Evolutionary conservation across 2,329 filamentous ascomycete species (phyloP), one percentile per base, ranked within the genome.

Genomic region (Geoglossum cookeanum): DNA sequence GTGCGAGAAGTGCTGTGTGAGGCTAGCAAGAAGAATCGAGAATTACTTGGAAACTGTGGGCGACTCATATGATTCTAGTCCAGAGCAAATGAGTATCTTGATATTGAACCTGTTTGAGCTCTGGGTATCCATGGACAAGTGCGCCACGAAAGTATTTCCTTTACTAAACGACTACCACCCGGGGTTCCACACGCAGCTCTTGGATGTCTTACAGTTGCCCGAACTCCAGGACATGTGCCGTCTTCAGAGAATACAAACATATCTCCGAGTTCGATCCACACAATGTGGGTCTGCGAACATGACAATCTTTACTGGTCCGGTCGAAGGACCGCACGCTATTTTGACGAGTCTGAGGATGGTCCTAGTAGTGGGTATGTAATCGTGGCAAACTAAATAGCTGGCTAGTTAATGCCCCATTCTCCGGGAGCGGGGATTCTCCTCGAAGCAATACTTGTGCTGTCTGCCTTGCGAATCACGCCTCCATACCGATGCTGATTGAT

Each of bases 191-290:
- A 66, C 75, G 0, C 68, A 74, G 2, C 63, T 76, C 0, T 66
- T 86, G 0, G 73, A 84, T 62, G 68, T 74, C 2, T 68, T 86
- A 0, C 76, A 80, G 3, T 61, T 85, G 0, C 66, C 74, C 0
- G 66, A 64, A 0, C 60, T 67, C 0, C 47, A 62, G 1, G 75
- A 80, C 8, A 75, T 85, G 72, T 32, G 62, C 0, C 73, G 77
- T 0, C 69, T 84, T 0, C 68, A 71, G 1, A 54, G 59, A 0
- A 68, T 84, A 0, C 77, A 83, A 56, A 51, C 17, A 0, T 74
- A 84, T 58, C 64, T 84, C 1, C 56, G 64, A 0, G 15, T 57
- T 0, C 71, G 79, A 8, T 63, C 66, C 11, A 59, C 55, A 1
- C 56, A 57, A 0, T 65, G 63, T 27, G 13, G 57, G 0, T 57